phyloP scores from a whole-genome alignment of 176 grass and related monocot genomes.

The Triticum turgidum region DNA sequence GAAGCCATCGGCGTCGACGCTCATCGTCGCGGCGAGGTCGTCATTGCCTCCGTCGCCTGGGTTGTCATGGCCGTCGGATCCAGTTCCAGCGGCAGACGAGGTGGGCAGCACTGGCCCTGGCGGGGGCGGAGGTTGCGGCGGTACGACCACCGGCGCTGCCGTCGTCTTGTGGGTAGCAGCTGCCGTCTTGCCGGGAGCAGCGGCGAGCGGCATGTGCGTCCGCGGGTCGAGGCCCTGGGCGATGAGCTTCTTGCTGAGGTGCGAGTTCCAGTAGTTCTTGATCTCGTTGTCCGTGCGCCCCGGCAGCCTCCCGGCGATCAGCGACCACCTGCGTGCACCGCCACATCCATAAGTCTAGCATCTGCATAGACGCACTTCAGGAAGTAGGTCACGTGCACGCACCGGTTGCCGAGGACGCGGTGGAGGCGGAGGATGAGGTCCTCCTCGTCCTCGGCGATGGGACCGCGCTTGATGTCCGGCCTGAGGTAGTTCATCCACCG shows the following conservation, averaged over 20 bases:
- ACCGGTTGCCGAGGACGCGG: slow-evolving; percentile 91
- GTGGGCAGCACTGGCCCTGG: neutral
- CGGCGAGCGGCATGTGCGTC: slow-evolving; percentile 52
- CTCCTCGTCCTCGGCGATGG: slow-evolving; percentile 76
- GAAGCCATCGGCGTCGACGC: slow-evolving; percentile 25
- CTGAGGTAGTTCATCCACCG: slow-evolving; percentile 95
- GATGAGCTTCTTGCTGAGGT: slow-evolving; percentile 80
- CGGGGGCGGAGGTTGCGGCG: neutral
- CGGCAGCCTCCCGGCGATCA: slow-evolving; percentile 77
- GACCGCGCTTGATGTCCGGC: slow-evolving; percentile 70
- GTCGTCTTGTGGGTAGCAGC: neutral
- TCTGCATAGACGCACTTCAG: neutral
- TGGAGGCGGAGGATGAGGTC: slow-evolving; percentile 95
- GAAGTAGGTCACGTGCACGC: neutral
- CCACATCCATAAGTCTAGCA: neutral
- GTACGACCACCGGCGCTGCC: neutral
- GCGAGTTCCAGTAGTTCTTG: slow-evolving; percentile 88
- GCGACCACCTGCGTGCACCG: slow-evolving; percentile 55
- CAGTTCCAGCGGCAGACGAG: slow-evolving; percentile 7
- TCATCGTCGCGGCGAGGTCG: slow-evolving; percentile 20
- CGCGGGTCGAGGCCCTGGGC: slow-evolving; percentile 68
- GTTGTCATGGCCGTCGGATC: neutral
- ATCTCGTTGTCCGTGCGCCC: slow-evolving; percentile 87
- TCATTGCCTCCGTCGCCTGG: neutral
- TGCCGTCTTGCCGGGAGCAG: neutral